Percentiles rank a stretch among this genome's conserved stretches.
These are phyloP conservation scores for Argentina anserina DNA, from an alignment of 306 rosid species.

Conservation along the genomic window DNA sequence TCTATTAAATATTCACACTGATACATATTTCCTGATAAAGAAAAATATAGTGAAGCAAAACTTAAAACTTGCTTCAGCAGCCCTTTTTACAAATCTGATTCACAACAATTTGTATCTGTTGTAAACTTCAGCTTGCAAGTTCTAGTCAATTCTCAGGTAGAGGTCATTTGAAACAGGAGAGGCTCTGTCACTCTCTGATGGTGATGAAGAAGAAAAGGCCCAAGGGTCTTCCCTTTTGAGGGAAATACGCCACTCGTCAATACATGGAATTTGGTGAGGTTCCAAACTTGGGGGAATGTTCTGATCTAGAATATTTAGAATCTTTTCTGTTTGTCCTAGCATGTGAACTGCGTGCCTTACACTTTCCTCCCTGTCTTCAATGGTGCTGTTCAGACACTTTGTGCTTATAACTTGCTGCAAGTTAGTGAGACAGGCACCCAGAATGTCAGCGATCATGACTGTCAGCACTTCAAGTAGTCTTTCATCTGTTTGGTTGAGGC, in stretches of 20 bases:
- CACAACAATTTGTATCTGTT: neutral
- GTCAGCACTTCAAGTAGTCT: slow-evolving; percentile 38
- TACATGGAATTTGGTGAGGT: slow-evolving; percentile 26
- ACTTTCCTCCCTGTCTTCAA: slow-evolving; percentile 67
- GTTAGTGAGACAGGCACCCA: slow-evolving; percentile 75
- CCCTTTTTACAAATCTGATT: neutral
- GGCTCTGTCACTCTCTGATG: slow-evolving; percentile 20
- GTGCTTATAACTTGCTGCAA: slow-evolving; percentile 40
- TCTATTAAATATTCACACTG: neutral
- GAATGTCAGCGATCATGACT: slow-evolving; percentile 52
- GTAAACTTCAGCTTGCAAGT: neutral
- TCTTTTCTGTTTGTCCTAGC: slow-evolving; percentile 60
- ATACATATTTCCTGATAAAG: neutral
- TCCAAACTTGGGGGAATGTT: slow-evolving; percentile 34
- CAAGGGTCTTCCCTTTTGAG: slow-evolving; percentile 30
- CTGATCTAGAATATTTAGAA: slow-evolving; percentile 49
- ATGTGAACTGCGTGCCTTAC: slow-evolving; percentile 56
- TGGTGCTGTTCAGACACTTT: slow-evolving; percentile 42
- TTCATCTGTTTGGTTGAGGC: slow-evolving; percentile 20
- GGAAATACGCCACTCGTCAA: slow-evolving; percentile 68
- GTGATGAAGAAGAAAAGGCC: slow-evolving; percentile 20
- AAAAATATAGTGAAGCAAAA: neutral
- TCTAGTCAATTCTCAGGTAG: slow-evolving; percentile 32
- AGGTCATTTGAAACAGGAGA: slow-evolving; percentile 33
- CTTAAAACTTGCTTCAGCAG: neutral